These are phyloP conservation scores for Gloeostereum incarnatum DNA, from an alignment of 768 basidiomycete genomes.

Conservation along the genomic window DNA sequence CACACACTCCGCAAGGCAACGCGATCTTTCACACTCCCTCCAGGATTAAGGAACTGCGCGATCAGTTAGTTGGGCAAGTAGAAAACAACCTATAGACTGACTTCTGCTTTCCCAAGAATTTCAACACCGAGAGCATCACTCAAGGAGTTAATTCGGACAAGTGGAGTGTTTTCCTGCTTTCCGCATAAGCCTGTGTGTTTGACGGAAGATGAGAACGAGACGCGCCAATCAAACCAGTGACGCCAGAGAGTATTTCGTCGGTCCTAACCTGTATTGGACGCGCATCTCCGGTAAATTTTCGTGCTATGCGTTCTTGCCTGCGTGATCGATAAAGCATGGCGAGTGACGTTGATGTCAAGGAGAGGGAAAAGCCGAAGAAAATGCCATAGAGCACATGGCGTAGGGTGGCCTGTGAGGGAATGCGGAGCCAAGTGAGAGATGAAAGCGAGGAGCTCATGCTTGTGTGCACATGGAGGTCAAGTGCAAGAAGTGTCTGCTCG, in stretches of 20 bases:
- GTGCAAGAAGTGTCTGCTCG: too few relatives aligned
- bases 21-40: constrained; percentile 95
- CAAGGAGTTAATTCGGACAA: constrained; percentile 84
- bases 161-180: constrained; percentile 79
- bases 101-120: constrained; percentile 94
- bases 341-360: constrained; percentile 60
- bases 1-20: constrained; percentile 83
- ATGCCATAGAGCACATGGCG: constrained; percentile 40
- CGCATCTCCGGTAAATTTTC: constrained; percentile 20
- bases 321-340: constrained; percentile 42
- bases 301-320: constrained; percentile 31
- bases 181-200: background rate
- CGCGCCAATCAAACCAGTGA: constrained; percentile 80
- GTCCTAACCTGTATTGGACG: constrained; percentile 65
- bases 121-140: constrained; percentile 90
- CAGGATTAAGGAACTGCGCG: constrained; percentile 85
- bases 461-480: too few relatives aligned
- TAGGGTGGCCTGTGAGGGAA: constrained; percentile 14
- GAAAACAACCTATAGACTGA: constrained; percentile 19
- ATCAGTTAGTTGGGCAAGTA: background rate
- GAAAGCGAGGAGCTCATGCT: too few relatives aligned
- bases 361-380: constrained; percentile 68
- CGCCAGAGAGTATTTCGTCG: constrained; percentile 73
- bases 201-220: background rate
- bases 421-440: too few relatives aligned